Percentiles rank a stretch among this genome's conserved stretches.
Evolutionary conservation across 805 yeast genomes (phyloP).

Genomic region (Nakazawaea peltata): DNA sequence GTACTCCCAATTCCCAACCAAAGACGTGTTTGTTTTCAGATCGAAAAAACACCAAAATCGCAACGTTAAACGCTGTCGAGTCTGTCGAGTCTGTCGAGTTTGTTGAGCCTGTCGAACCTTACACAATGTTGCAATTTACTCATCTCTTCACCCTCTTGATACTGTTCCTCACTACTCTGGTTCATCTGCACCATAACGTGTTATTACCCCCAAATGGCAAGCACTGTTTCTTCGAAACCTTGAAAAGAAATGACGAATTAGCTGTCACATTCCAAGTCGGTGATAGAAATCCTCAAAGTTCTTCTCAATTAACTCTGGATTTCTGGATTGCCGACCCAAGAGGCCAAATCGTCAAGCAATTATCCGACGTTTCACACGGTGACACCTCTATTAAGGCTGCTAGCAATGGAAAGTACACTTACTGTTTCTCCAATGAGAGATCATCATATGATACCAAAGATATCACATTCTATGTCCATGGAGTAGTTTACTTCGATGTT

Average conservation of each 20-base stretch:
- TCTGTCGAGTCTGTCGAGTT: too few relatives aligned
- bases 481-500: slow-evolving; percentile 78
- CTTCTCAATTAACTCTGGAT: slow-evolving; percentile 59
- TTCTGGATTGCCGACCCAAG: slow-evolving; percentile 37
- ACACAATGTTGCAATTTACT: not conserved
- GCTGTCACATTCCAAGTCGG: slow-evolving; percentile 92
- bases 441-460: slow-evolving; percentile 70
- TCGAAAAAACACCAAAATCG: too few relatives aligned
- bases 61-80: too few relatives aligned
- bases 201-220: slow-evolving; percentile 76
- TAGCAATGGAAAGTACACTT: slow-evolving; percentile 65
- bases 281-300: slow-evolving; percentile 68
- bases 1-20: too few relatives aligned
- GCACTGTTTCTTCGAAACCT: slow-evolving; percentile 79
- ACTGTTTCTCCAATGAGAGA: slow-evolving; percentile 88
- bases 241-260: slow-evolving; percentile 78
- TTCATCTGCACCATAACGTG: slow-evolving; percentile 88
- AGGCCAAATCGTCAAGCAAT: slow-evolving; percentile 42
- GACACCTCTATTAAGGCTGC: slow-evolving; percentile 63
- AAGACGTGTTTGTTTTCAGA: too few relatives aligned
- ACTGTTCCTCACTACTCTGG: too few relatives aligned
- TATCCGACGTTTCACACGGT: slow-evolving; percentile 66
- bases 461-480: slow-evolving; percentile 92
- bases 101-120: not conserved
- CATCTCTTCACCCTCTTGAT: too few relatives aligned